These are phyloP conservation scores for Penicillium nucicola DNA, from an alignment of 495 filamentous ascomycete genomes.

Conservation along the genomic window DNA sequence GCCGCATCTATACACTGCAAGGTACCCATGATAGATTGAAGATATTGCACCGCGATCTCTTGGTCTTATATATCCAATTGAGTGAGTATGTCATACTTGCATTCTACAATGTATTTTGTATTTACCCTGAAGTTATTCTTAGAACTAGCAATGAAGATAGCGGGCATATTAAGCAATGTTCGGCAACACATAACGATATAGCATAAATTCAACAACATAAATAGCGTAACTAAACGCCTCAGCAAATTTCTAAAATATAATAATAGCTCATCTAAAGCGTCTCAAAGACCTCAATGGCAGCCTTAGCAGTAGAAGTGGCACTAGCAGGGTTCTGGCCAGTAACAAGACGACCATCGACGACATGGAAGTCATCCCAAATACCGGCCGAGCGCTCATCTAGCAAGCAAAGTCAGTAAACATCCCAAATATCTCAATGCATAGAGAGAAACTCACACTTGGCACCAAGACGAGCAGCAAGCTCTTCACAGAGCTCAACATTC, in stretches of 20 bases:
- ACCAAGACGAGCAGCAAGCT: constrained; percentile 25
- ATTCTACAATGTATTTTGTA: too few relatives aligned
- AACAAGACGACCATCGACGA: constrained; percentile 56
- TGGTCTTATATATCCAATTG: too few relatives aligned
- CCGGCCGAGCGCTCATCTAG: constrained; percentile 35
- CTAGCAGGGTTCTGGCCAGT: constrained; percentile 71
- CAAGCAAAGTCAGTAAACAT: constrained; percentile 1
- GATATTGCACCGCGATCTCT: too few relatives aligned
- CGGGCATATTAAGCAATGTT: too few relatives aligned
- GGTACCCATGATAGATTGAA: background rate
- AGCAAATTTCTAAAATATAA: background rate
- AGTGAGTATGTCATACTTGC: too few relatives aligned
- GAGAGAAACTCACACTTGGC: constrained; percentile 32
- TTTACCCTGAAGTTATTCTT: too few relatives aligned
- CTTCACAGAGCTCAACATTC: constrained; percentile 38
- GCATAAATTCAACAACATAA: background rate
- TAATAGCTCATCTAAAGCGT: constrained; percentile 20
- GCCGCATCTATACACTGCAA: constrained; percentile 1
- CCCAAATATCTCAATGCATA: background rate
- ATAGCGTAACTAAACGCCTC: background rate
- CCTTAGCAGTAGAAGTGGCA: constrained; percentile 46
- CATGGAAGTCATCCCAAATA: constrained; percentile 46
- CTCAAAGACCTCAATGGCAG: constrained; percentile 42
- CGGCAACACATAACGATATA: too few relatives aligned
- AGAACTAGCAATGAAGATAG: too few relatives aligned